Percentiles rank a stretch among this genome's conserved stretches.
These are phyloP conservation scores for Dinochytrium kinnereticum DNA, from an alignment of 371 early-diverging fungal genomes.

Conservation along the genomic window DNA sequence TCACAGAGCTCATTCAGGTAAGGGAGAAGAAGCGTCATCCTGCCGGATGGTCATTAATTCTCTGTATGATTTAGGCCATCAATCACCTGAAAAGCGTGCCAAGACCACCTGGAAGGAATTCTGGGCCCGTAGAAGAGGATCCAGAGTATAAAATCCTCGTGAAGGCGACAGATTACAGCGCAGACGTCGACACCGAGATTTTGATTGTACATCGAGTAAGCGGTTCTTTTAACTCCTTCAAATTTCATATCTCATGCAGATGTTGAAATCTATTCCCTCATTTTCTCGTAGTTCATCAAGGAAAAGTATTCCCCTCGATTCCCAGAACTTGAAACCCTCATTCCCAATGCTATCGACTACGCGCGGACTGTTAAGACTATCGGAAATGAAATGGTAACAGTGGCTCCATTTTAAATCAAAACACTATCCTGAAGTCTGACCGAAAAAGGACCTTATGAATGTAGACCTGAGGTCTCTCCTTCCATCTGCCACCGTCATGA, in stretches of 20 bases:
- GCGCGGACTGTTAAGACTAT: slow-evolving; percentile 86
- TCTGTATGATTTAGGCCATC: slow-evolving; percentile 37
- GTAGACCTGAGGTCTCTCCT: slow-evolving; percentile 77
- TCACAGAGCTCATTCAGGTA: slow-evolving; percentile 40
- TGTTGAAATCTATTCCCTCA: too few species aligned
- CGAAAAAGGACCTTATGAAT: slow-evolving; percentile 50
- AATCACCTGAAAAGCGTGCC: slow-evolving; percentile 21
- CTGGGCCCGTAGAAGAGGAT: slow-evolving; percentile 60
- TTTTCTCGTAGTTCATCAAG: slow-evolving; percentile 70
- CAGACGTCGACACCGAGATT: slow-evolving; percentile 88
- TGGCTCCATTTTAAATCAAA: too few species aligned
- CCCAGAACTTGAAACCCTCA: slow-evolving; percentile 89
- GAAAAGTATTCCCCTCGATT: slow-evolving; percentile 89
- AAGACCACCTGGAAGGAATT: slow-evolving; percentile 33
- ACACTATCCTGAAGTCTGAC: not conserved
- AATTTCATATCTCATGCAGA: too few species aligned
- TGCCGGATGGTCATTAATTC: too few species aligned
- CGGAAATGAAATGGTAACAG: slow-evolving; percentile 67
- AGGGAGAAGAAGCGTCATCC: not conserved
- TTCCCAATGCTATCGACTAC: slow-evolving; percentile 88
- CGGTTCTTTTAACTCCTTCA: too few species aligned
- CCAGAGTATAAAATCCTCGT: slow-evolving; percentile 91
- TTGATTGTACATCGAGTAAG: slow-evolving; percentile 82
- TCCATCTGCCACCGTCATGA: slow-evolving; percentile 87
- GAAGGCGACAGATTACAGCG: slow-evolving; percentile 81